phyloP scores from a whole-genome alignment of 2,329 filamentous ascomycete species.

The Beauveria sp. region DNA sequence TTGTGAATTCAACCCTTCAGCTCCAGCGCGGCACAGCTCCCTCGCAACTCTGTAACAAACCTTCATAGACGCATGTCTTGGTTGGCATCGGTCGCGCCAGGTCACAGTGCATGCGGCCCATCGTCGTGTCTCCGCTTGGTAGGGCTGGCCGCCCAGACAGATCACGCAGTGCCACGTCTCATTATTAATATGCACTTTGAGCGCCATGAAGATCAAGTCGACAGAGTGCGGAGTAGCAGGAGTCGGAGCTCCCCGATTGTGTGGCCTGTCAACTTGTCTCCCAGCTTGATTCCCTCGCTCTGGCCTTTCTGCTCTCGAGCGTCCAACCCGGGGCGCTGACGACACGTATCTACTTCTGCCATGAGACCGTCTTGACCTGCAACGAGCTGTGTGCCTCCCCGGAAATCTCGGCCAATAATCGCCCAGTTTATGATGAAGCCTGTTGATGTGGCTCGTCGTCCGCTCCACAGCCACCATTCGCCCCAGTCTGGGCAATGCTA shows the following conservation, averaged over 20 bases:
- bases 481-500: not conserved
- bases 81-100: not conserved
- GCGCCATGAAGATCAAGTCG: not conserved
- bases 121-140: not conserved
- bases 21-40: not conserved
- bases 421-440: constrained; percentile 22
- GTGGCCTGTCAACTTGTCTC: no score
- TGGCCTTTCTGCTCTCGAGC: not conserved
- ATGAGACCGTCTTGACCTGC: not conserved
- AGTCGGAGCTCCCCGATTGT: no score
- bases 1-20: not conserved
- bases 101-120: not conserved
- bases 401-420: constrained; percentile 17
- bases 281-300: no score
- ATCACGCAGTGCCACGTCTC: not conserved
- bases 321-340: not conserved
- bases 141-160: constrained; percentile 1
- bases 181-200: not conserved
- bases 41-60: not conserved
- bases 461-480: not conserved
- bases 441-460: constrained; percentile 12
- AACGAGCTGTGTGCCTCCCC: not conserved
- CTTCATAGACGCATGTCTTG: not conserved
- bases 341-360: not conserved
- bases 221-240: not conserved